These are phyloP conservation scores for Allium cepa DNA, from an alignment of 106 monocot species.

Conservation along the genomic window DNA sequence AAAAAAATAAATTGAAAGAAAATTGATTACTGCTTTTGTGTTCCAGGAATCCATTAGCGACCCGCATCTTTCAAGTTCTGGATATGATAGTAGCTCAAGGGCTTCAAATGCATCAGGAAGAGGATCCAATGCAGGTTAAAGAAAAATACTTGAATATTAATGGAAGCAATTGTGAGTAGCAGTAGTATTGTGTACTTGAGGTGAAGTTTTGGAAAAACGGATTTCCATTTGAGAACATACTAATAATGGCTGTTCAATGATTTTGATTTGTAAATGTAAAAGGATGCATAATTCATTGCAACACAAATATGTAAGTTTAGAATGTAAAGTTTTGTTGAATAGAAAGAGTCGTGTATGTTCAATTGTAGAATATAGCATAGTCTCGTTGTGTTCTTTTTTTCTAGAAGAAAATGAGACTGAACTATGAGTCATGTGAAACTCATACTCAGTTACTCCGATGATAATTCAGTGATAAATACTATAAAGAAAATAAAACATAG, in stretches of 20 bases:
- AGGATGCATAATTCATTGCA: neutral
- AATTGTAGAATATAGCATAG: no score
- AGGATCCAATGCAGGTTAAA: constrained; percentile 3
- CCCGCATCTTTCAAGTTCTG: constrained; percentile 4
- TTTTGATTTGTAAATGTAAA: neutral
- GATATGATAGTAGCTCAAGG: constrained; percentile 1
- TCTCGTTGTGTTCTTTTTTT: no score
- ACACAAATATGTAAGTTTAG: neutral
- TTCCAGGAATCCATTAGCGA: constrained; percentile 1
- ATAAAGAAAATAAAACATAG: no score
- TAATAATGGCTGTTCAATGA: neutral
- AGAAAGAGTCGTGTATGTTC: neutral
- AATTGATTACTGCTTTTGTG: neutral
- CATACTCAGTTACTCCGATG: no score
- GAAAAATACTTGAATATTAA: neutral
- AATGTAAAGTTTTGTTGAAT: neutral
- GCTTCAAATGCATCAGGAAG: constrained; percentile 7
- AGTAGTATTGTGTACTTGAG: neutral
- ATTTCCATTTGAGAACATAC: no score
- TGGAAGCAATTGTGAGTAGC: neutral
- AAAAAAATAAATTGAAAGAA: neutral
- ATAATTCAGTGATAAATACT: no score
- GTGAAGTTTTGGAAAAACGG: no score
- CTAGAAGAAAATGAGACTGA: no score
- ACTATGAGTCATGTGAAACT: no score